phyloP scores from a whole-genome alignment of 1,284 basidiomycete species.

The Moniliophthora roreri region DNA sequence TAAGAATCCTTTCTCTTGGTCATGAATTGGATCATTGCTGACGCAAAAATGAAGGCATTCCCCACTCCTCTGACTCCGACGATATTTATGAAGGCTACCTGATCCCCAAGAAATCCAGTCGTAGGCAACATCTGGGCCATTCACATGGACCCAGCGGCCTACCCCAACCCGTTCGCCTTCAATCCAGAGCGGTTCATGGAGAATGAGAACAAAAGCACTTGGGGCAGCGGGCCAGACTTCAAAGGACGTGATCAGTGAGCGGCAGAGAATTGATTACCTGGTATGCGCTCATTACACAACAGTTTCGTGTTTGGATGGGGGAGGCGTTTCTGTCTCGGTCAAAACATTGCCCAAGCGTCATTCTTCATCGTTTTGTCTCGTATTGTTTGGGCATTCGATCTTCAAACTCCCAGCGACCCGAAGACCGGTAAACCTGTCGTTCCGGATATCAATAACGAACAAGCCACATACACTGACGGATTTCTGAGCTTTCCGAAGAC shows the following conservation, averaged over 20 bases:
- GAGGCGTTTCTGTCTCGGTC: slow-evolving; percentile 28
- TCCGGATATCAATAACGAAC: slow-evolving; percentile 27
- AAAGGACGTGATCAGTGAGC: slow-evolving; percentile 25
- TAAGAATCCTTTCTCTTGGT: slow-evolving; percentile 7
- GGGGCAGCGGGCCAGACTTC: slow-evolving; percentile 26
- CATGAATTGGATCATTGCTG: no score
- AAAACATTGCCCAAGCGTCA: slow-evolving; percentile 27
- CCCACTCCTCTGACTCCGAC: slow-evolving; percentile 26
- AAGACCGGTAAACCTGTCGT: slow-evolving; percentile 21
- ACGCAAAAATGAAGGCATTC: slow-evolving; percentile 21
- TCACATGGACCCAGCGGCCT: slow-evolving; percentile 27
- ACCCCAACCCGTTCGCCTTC: slow-evolving; percentile 26
- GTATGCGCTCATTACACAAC: not conserved
- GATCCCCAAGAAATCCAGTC: slow-evolving; percentile 26
- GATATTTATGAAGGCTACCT: slow-evolving; percentile 18
- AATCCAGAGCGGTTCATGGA: slow-evolving; percentile 27
- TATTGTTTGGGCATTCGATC: slow-evolving; percentile 28
- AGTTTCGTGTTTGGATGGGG: slow-evolving; percentile 32
- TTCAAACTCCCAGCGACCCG: slow-evolving; percentile 22
- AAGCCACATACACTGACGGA: slow-evolving; percentile 25
- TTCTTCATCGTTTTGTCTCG: slow-evolving; percentile 28
- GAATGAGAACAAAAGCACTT: slow-evolving; percentile 17
- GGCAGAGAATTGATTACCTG: not conserved
- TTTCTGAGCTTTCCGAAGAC: slow-evolving; percentile 24
- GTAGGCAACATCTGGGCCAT: slow-evolving; percentile 29